phyloP scores from a whole-genome alignment of 2,329 filamentous ascomycete genomes.

The Diaporthe longicolla region DNA sequence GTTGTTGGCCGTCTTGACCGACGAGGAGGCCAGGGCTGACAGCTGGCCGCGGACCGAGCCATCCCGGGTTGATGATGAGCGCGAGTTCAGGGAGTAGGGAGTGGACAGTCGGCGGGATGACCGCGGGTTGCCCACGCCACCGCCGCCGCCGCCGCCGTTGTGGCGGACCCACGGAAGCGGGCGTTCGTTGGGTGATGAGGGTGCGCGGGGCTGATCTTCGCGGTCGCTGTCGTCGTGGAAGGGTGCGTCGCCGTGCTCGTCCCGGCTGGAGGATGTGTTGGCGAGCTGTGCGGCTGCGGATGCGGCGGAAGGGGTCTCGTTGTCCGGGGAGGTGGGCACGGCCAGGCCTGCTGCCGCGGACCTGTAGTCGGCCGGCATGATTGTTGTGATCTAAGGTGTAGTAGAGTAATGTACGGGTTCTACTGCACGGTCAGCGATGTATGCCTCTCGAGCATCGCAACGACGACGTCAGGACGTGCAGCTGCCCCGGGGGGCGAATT shows the following conservation, averaged over 20 bases:
- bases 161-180: slow-evolving; percentile 54
- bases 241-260: slow-evolving; percentile 43
- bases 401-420: slow-evolving; percentile 25
- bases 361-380: slow-evolving; percentile 67
- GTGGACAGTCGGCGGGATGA: slow-evolving; percentile 59
- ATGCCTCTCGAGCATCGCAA: not conserved
- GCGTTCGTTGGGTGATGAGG: not conserved
- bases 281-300: slow-evolving; percentile 51
- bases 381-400: slow-evolving; percentile 38
- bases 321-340: slow-evolving; percentile 54
- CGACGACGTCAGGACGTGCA: not conserved
- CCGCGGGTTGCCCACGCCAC: slow-evolving; percentile 41
- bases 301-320: slow-evolving; percentile 47
- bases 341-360: slow-evolving; percentile 65
- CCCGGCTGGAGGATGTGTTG: slow-evolving; percentile 21
- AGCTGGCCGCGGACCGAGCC: slow-evolving; percentile 46
- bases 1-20: slow-evolving; percentile 58
- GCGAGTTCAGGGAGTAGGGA: slow-evolving; percentile 53
- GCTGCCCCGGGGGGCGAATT: not conserved
- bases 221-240: slow-evolving; percentile 43
- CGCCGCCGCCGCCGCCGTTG: not conserved
- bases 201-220: not conserved
- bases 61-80: slow-evolving; percentile 11
- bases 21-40: slow-evolving; percentile 54
- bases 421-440: not conserved